A percentile compares a stretch with the other conserved stretches of the same genome.
Evolutionary conservation across 2,329 filamentous ascomycete species (phyloP).

Genomic region (Teratosphaeriaceae sp.): DNA sequence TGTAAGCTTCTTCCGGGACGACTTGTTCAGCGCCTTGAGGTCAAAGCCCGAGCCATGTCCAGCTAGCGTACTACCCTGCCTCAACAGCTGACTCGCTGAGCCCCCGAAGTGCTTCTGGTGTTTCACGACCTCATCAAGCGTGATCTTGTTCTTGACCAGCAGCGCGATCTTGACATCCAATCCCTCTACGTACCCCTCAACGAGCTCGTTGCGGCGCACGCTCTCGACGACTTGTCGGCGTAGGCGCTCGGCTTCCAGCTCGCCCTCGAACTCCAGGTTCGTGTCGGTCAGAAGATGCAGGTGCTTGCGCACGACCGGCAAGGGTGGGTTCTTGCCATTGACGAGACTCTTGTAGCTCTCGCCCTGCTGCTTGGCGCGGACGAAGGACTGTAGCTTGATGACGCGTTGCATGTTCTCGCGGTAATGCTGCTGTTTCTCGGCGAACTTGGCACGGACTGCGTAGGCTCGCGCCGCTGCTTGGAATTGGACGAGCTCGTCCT

Average conservation of each 20-base stretch:
- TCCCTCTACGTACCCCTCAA: slow-evolving; percentile 97
- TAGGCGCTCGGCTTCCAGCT: slow-evolving; percentile 91
- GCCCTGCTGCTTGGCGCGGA: slow-evolving; percentile 89
- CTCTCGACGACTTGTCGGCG: slow-evolving; percentile 96
- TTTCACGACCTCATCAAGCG: slow-evolving; percentile 91
- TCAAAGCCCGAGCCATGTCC: slow-evolving; percentile 81
- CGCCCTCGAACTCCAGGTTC: slow-evolving; percentile 98
- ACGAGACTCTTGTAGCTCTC: slow-evolving; percentile 98
- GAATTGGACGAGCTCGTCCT: slow-evolving; percentile 66
- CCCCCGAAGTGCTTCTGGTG: slow-evolving; percentile 96
- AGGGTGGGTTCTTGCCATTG: slow-evolving; percentile 90
- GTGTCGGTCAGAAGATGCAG: slow-evolving; percentile 96
- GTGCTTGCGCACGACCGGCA: slow-evolving; percentile 96
- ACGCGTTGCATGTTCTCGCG: slow-evolving; percentile 98
- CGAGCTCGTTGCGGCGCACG: slow-evolving; percentile 91
- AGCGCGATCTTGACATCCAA: slow-evolving; percentile 98
- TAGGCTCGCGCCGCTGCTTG: slow-evolving; percentile 69
- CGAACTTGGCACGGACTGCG: slow-evolving; percentile 67
- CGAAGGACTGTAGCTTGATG: slow-evolving; percentile 96
- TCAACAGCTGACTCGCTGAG: slow-evolving; percentile 26
- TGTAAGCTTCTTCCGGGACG: slow-evolving; percentile 88
- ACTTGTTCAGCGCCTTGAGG: slow-evolving; percentile 95
- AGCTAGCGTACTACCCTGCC: slow-evolving; percentile 21
- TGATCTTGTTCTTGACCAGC: slow-evolving; percentile 99
- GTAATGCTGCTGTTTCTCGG: slow-evolving; percentile 82